Percentiles rank a stretch among this genome's conserved stretches.
Conservation (phyloP, 345 rosid genomes). For the Eucalyptus erythrocorys region DNA sequence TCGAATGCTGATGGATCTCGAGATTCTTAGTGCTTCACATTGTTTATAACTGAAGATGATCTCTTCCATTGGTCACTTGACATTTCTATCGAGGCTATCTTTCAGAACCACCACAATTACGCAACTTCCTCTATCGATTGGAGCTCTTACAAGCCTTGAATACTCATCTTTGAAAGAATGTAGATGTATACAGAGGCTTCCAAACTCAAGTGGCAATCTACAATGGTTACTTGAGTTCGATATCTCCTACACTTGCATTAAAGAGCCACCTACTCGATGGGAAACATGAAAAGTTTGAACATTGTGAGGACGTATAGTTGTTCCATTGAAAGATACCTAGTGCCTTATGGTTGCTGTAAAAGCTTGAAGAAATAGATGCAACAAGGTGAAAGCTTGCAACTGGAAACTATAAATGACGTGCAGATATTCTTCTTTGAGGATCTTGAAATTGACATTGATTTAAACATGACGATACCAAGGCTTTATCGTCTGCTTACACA, state of each 20-base stretch:
- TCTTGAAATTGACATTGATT: background rate
- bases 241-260: background rate
- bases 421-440: background rate
- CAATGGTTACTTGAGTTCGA: background rate
- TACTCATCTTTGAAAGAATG: background rate
- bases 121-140: background rate
- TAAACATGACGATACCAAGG: background rate
- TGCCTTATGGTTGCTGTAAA: background rate
- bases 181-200: background rate
- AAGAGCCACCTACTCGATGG: background rate
- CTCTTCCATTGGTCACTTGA: background rate
- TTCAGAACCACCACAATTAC: background rate
- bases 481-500: background rate
- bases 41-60: background rate
- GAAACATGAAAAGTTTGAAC: background rate
- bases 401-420: background rate
- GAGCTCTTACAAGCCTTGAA: background rate
- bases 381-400: background rate
- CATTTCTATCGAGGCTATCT: background rate
- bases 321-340: background rate
- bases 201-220: background rate
- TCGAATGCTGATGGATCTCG: background rate
- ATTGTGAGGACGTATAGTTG: background rate
- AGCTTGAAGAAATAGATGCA: background rate
- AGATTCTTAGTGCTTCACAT: background rate